Evolutionary conservation across 495 filamentous ascomycete genomes (phyloP).

Genomic region (Apodospora peruviana): DNA sequence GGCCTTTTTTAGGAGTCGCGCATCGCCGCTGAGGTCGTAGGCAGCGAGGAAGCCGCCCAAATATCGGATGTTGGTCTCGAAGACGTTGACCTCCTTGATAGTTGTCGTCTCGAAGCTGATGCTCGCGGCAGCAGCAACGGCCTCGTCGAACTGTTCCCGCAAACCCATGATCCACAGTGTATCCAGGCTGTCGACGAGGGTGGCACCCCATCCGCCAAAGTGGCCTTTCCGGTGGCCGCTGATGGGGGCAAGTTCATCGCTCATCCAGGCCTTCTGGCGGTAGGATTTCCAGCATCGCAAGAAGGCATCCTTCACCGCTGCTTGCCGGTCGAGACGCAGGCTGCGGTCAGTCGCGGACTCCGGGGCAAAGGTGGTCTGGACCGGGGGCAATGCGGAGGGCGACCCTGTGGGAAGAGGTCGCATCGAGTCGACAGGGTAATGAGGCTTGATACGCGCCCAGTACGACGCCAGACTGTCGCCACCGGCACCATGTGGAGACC

Average conservation of each 20-base stretch:
- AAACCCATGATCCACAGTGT: conserved; percentile 95
- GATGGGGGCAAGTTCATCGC: conserved; percentile 70
- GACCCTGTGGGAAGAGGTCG: conserved; percentile 64
- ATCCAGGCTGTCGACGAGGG: conserved; percentile 84
- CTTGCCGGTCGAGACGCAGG: conserved; percentile 31
- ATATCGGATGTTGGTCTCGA: conserved; percentile 78
- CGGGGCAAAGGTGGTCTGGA: conserved; percentile 50
- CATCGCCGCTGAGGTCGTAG: conserved; percentile 66
- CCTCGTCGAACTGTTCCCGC: conserved; percentile 82
- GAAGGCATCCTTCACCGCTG: conserved; percentile 62
- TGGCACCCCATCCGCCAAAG: conserved; percentile 94
- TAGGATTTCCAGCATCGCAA: conserved; percentile 74
- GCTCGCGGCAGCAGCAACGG: conserved; percentile 65
- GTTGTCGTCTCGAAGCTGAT: conserved; percentile 79
- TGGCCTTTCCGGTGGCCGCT: conserved; percentile 50
- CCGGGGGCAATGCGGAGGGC: conserved; percentile 61
- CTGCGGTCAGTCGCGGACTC: conserved; percentile 28
- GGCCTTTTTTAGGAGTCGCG: conserved; percentile 70
- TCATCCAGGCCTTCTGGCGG: conserved; percentile 66
- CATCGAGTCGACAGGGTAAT: conserved; percentile 56
- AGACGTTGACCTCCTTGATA: conserved; percentile 56
- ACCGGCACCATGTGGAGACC: neutral
- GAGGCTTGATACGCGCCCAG: conserved; percentile 34
- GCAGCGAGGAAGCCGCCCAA: conserved; percentile 72
- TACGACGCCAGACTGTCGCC: neutral